Evolutionary conservation across 192 early-diverging fungal genomes (phyloP).

Genomic region (Mortierella antarctica): DNA sequence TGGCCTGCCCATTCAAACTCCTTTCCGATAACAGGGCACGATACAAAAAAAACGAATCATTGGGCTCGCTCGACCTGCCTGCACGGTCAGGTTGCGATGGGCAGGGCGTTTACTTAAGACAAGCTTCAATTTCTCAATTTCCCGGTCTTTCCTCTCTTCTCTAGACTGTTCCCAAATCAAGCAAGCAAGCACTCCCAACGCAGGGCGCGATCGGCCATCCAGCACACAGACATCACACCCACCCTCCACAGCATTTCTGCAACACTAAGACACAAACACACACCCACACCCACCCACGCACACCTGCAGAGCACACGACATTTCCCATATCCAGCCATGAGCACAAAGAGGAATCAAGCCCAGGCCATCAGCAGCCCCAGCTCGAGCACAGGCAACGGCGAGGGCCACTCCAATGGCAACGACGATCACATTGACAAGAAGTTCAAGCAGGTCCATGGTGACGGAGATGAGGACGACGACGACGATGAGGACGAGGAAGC

Average conservation of each 20-base stretch:
- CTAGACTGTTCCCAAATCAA: slow-evolving; percentile 13
- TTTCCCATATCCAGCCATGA: slow-evolving; percentile 7
- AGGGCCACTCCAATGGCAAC: neutral
- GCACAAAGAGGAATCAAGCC: slow-evolving; percentile 26
- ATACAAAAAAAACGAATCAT: no score
- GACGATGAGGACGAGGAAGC: slow-evolving; percentile 66
- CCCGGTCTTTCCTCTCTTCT: neutral
- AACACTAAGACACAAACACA: neutral
- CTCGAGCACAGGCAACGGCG: slow-evolving; percentile 19
- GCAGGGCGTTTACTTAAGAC: no score
- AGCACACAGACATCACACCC: no score
- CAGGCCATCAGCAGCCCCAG: slow-evolving; percentile 4
- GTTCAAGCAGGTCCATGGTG: slow-evolving; percentile 55
- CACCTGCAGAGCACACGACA: neutral
- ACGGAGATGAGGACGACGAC: slow-evolving; percentile 72
- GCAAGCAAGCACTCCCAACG: neutral
- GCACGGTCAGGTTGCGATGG: no score
- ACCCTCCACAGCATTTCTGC: no score
- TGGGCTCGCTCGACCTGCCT: no score
- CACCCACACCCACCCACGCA: neutral
- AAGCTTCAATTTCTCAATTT: neutral
- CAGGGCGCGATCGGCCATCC: no score
- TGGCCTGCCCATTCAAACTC: no score
- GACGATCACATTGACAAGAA: slow-evolving; percentile 46
- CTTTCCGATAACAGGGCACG: no score